Evolutionary conservation across 345 rosid species (phyloP), one percentile per base, ranked within the genome.

Genomic region (Populus tremula): DNA sequence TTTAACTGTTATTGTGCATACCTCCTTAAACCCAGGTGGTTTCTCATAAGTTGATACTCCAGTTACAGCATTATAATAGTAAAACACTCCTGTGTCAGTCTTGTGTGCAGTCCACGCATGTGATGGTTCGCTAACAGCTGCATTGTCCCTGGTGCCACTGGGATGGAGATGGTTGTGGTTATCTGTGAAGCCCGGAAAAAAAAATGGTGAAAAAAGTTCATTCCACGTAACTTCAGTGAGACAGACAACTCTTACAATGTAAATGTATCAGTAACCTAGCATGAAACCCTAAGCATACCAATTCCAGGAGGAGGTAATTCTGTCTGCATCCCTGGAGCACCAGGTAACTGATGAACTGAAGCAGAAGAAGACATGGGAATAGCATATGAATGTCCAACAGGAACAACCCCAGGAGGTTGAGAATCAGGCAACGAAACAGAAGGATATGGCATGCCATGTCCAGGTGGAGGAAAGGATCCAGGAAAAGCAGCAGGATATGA

Each of bases 61-160:
- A 17, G 98, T 93, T 73, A 89, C 85, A 73, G 98, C 88, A 85
- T 96, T 96, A 78, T 93, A 96, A 79, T 96, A 96, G 85, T 96
- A 96, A 73, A 89, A 85, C 80, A 85, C 47, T 82, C 95, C 99
- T 0, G 90, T 72, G 25, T 90, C 98, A 39, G 97, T 85, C 91
- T 87, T 96, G 87, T 93, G 97, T 62, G 95, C 96, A 68, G 99
- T 96, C 99, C 99, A 96, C 71, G 88, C 84, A 85, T 94, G 91
- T 35, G 80, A 63, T 47, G 85, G 87, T 71, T 86, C 91, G 70
- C 59, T 85, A 63, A 70, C 72, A 45, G 89, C 59, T 70, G 77
- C 71, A 79, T 80, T 85, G 69, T 61, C 82, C 81, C 62, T 85
- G 25, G 80, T 68, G 75, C 70, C 74, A 67, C 67, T 85, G 45